Conservation (phyloP, 2,329 filamentous ascomycete genomes). For the Talaromyces sp. region DNA sequence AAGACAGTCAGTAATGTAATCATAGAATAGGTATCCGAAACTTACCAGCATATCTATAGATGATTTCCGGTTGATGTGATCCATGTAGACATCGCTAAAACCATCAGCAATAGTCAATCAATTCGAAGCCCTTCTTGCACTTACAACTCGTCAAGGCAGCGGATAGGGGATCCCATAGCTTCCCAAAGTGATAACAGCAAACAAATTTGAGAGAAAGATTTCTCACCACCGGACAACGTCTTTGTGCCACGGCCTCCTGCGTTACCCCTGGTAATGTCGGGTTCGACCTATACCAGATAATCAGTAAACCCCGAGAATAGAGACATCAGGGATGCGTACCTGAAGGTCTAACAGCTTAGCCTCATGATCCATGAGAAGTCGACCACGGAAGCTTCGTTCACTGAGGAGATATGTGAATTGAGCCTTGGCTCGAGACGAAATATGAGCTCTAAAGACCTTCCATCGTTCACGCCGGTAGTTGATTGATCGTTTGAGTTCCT, state of each 20-base stretch:
- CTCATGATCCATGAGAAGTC: conserved; percentile 73
- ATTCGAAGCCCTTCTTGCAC: conserved; percentile 24
- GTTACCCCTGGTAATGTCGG: conserved; percentile 65
- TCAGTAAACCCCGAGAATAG: conserved; percentile 14
- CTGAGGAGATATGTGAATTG: conserved; percentile 86
- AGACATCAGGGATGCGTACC: conserved; percentile 30
- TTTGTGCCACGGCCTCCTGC: conserved; percentile 74
- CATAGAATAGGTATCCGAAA: conserved; percentile 22
- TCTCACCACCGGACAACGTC: conserved; percentile 92
- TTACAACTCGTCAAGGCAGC: conserved; percentile 90
- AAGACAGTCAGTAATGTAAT: conserved; percentile 19
- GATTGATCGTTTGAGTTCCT: conserved; percentile 60
- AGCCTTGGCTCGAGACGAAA: conserved; percentile 78
- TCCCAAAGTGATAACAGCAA: conserved; percentile 92
- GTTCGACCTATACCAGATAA: conserved; percentile 51
- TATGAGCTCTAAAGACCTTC: conserved; percentile 75
- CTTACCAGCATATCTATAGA: conserved; percentile 90
- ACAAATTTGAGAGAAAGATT: conserved; percentile 96
- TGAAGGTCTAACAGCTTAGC: conserved; percentile 72
- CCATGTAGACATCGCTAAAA: conserved; percentile 88
- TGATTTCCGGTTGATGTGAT: conserved; percentile 88
- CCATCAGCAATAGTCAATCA: conserved; percentile 21
- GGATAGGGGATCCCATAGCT: conserved; percentile 91
- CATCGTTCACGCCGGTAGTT: conserved; percentile 69
- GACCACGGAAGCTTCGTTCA: conserved; percentile 84